A percentile compares a stretch with the other conserved stretches of the same genome.
Evolutionary conservation across 2,329 filamentous ascomycete genomes (phyloP).

Genomic region (Fusarium citri): DNA sequence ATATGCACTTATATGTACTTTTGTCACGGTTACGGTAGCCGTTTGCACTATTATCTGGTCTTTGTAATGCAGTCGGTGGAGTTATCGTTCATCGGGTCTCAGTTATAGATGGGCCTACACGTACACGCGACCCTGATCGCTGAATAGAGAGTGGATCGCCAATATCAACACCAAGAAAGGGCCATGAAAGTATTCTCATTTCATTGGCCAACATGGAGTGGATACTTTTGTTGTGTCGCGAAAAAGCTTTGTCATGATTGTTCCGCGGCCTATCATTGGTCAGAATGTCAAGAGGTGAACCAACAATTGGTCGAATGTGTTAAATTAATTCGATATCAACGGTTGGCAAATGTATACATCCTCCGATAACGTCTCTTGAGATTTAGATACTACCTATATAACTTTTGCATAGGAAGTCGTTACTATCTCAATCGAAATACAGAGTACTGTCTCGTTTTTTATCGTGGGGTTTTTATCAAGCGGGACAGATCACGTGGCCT

Average conservation of each 20-base stretch:
- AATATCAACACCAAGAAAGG: not conserved
- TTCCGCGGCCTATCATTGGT: not conserved
- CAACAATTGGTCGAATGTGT: not conserved
- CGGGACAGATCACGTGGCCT: not conserved
- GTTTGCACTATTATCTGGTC: no score
- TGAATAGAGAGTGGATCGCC: not conserved
- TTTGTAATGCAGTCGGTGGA: not conserved
- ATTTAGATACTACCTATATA: not conserved
- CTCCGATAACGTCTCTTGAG: not conserved
- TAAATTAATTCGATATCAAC: not conserved
- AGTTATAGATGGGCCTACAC: not conserved
- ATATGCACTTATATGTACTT: not conserved
- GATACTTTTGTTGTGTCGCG: fast-evolving
- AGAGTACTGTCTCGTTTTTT: not conserved
- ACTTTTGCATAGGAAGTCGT: not conserved
- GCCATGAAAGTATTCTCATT: fast-evolving
- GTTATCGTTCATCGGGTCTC: not conserved
- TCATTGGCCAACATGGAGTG: not conserved
- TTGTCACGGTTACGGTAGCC: not conserved
- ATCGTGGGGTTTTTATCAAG: not conserved
- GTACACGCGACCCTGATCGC: not conserved
- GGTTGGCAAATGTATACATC: fast-evolving
- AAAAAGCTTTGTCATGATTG: not conserved
- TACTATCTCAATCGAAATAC: not conserved
- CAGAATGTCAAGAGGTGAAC: not conserved